Conservation (phyloP, 495 filamentous ascomycete species). For the Penicillium odoratum region DNA sequence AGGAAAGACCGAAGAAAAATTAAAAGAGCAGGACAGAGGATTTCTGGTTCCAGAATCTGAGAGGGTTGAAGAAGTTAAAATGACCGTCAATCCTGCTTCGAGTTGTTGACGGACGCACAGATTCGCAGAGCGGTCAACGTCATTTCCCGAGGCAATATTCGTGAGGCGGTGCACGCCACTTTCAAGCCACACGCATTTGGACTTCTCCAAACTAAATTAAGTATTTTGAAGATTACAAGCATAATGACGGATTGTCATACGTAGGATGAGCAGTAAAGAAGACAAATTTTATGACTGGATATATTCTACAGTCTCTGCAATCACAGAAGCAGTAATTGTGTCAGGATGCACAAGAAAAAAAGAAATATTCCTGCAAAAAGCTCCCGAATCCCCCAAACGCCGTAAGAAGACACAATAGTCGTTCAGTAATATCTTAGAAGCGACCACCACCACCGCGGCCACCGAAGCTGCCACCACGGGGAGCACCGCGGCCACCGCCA, state of each 20-base stretch:
- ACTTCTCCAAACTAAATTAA: too few relatives aligned
- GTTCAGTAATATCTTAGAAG: slow-evolving; percentile 33
- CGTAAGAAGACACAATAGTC: slow-evolving; percentile 47
- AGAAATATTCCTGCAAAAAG: slow-evolving; percentile 46
- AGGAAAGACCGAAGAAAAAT: slow-evolving; percentile 12
- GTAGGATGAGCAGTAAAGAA: not conserved
- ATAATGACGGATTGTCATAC: not conserved
- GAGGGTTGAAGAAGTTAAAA: slow-evolving; percentile 25
- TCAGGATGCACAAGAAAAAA: slow-evolving; percentile 46
- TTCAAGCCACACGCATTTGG: slow-evolving; percentile 22
- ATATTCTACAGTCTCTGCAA: slow-evolving; percentile 40
- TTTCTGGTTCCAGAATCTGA: not conserved
- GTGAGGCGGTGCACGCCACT: slow-evolving; percentile 36
- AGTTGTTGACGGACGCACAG: slow-evolving; percentile 42
- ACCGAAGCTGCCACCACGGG: slow-evolving; percentile 30
- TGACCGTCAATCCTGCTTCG: slow-evolving; percentile 29
- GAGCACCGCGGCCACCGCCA: slow-evolving; percentile 30
- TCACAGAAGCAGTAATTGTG: slow-evolving; percentile 36
- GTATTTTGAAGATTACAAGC: not conserved
- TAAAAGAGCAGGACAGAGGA: not conserved
- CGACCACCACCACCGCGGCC: slow-evolving; percentile 35
- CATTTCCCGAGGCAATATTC: slow-evolving; percentile 30
- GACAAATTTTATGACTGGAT: slow-evolving; percentile 32
- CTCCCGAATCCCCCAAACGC: slow-evolving; percentile 54
- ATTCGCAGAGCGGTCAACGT: slow-evolving; percentile 40